Evolutionary conservation across 1,284 basidiomycete species (phyloP).

Genomic region (Trametes sp.): DNA sequence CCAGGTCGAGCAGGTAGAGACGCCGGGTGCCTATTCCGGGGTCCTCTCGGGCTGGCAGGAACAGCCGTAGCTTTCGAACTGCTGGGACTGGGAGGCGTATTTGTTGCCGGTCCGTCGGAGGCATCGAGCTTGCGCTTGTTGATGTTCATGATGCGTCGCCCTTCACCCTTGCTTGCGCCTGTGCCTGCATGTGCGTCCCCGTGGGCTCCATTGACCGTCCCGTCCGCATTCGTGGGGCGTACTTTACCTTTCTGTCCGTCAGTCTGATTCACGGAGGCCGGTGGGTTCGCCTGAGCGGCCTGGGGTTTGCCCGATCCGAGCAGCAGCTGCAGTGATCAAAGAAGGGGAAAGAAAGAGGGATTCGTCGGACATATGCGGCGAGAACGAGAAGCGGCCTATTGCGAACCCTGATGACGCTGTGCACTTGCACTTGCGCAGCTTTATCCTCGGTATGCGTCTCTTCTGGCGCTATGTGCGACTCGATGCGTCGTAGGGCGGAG

Average conservation of each 20-base stretch:
- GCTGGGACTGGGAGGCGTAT: slow-evolving; percentile 14
- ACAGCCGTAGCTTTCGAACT: slow-evolving; percentile 6
- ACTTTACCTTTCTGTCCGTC: slow-evolving; percentile 31
- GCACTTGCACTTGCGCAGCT: slow-evolving; percentile 47
- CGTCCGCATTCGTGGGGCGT: neutral
- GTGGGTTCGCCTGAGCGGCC: slow-evolving; percentile 2
- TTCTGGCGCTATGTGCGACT: slow-evolving; percentile 43
- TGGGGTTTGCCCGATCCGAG: slow-evolving; percentile 34
- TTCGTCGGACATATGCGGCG: slow-evolving; percentile 53
- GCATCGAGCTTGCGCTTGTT: slow-evolving; percentile 38
- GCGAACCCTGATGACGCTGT: slow-evolving; percentile 72
- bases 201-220: slow-evolving; percentile 11
- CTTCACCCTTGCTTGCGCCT: slow-evolving; percentile 9
- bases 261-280: neutral
- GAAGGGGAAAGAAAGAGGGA: slow-evolving; percentile 46
- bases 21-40: slow-evolving; percentile 3
- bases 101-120: slow-evolving; percentile 17
- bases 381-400: slow-evolving; percentile 56
- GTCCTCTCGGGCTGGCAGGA: slow-evolving; percentile 4
- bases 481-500: slow-evolving; percentile 49
- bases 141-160: slow-evolving; percentile 36
- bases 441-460: slow-evolving; percentile 28
- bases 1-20: slow-evolving; percentile 26
- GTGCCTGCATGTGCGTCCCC: slow-evolving; percentile 15
- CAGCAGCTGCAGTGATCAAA: slow-evolving; percentile 58